phyloP scores from a whole-genome alignment of 805 yeast species.

The Cyberlindnera maritima region DNA sequence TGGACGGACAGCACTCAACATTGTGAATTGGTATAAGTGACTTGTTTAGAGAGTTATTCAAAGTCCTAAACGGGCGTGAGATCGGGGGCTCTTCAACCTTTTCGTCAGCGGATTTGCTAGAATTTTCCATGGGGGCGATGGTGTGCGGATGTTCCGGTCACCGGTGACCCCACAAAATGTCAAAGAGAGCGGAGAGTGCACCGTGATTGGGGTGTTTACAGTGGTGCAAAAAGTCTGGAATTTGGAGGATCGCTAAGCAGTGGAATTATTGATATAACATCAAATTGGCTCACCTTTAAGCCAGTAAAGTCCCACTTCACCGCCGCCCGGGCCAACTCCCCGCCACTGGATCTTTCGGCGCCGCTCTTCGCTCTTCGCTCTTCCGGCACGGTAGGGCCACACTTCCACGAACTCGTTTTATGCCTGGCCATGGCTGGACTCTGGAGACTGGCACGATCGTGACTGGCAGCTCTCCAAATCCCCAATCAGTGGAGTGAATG shows the following conservation, averaged over 20 bases:
- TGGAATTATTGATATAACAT: too few species aligned
- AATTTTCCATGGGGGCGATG: constrained; percentile 13
- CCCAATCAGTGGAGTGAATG: too few species aligned
- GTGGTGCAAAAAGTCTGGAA: too few species aligned
- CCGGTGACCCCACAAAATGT: constrained; percentile 2
- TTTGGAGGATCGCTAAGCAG: too few species aligned
- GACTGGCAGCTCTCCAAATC: too few species aligned
- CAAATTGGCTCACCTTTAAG: too few species aligned
- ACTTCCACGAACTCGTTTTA: background rate
- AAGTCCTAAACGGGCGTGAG: background rate
- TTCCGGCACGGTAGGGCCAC: background rate
- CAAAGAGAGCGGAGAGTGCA: too few species aligned
- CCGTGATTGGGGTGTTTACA: too few species aligned
- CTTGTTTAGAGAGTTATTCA: background rate
- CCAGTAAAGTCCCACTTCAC: too few species aligned
- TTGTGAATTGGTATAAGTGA: constrained; percentile 6
- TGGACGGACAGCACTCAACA: constrained; percentile 30
- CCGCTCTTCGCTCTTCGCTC: too few species aligned
- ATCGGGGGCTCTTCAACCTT: background rate
- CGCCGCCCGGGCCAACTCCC: background rate
- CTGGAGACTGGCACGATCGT: too few species aligned
- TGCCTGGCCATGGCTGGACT: too few species aligned
- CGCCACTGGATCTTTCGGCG: background rate
- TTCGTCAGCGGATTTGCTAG: constrained; percentile 13
- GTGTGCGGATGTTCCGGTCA: constrained; percentile 10